Evolutionary conservation across 139 green algal genomes (phyloP), one percentile per base, ranked within the genome.

Genomic region (Edaphochlamys debaryana): DNA sequence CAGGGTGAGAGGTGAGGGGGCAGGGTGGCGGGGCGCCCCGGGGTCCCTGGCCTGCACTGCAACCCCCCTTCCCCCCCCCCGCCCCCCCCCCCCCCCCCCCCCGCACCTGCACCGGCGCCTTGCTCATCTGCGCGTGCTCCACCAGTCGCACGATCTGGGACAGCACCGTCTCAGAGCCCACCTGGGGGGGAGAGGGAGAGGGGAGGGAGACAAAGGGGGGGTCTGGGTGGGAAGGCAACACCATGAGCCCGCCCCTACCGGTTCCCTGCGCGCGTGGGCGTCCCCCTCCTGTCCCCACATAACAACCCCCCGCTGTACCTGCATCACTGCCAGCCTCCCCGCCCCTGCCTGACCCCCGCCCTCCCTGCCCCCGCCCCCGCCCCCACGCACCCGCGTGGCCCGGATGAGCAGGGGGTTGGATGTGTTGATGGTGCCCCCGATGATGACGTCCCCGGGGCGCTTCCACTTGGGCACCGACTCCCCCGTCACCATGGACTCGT

Each of bases 401-500:
- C 96, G 96, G 56, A 87, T 76, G 56, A 85, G 69, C 48, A 85
- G 62, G 58, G 63, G 68, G 66, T 77, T 75, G 50, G 85, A 90
- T 36, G 83, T 85, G 89, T 98, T 99, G 78, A 99, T 82, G 48
- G 97, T 99, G 48, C 97, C 97, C 15, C 96, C 97, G 36, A 97
- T 95, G 23, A 98, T 91, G 9, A 82, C 58, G 32, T 90, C 89
- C 1, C 95, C 96, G 3, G 74, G 45, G 1, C 62, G 38, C 82
- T 98, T 98, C 52, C 54, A 79, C 45, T 67, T 67, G 45, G 77
- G 77, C 45, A 52, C 80, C 19, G 69, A 86, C 87, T 99, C 97
- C 20, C 97, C 97, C 25, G 96, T 99, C 41, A 99, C 91, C 97
- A 99, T 99, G 86, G 91, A 89, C 89, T 99, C 97, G 67, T 99